Evolutionary conservation across 2,329 filamentous ascomycete species (phyloP).

Genomic region (Sporothrix luriei): DNA sequence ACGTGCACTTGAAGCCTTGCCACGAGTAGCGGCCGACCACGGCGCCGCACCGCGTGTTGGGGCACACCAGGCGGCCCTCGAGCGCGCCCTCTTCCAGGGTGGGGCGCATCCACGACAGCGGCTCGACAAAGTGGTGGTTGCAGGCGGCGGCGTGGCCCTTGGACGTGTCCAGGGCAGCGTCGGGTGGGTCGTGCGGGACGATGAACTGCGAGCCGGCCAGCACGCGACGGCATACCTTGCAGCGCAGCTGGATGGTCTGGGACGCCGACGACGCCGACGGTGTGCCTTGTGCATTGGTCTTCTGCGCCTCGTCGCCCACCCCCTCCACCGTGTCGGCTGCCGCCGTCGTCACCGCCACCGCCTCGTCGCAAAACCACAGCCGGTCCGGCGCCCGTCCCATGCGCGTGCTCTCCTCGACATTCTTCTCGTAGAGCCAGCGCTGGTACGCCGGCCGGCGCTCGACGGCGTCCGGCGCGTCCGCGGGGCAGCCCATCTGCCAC

Average conservation of each 20-base stretch:
- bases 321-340: conserved; percentile 28
- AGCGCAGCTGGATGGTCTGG: conserved; percentile 66
- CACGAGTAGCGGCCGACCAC: conserved; percentile 93
- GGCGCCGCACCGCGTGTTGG: conserved; percentile 73
- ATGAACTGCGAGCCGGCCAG: conserved; percentile 64
- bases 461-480: conserved; percentile 54
- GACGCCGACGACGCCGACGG: too few relatives aligned
- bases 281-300: neutral
- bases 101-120: conserved; percentile 90
- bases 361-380: conserved; percentile 80
- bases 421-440: conserved; percentile 62
- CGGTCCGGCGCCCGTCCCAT: conserved; percentile 78
- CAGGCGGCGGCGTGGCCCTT: too few relatives aligned
- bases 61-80: conserved; percentile 82
- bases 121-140: conserved; percentile 87
- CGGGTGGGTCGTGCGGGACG: conserved; percentile 60
- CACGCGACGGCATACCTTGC: conserved; percentile 83
- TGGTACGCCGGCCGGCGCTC: conserved; percentile 77
- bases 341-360: conserved; percentile 34
- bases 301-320: neutral
- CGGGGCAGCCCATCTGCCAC: conserved; percentile 81
- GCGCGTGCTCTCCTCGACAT: conserved; percentile 62
- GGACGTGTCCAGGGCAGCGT: too few relatives aligned
- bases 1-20: conserved; percentile 93
- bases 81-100: conserved; percentile 79